These are phyloP conservation scores for Akanthomyces muscarius DNA, from an alignment of 2,329 filamentous ascomycete genomes.

Conservation along the genomic window DNA sequence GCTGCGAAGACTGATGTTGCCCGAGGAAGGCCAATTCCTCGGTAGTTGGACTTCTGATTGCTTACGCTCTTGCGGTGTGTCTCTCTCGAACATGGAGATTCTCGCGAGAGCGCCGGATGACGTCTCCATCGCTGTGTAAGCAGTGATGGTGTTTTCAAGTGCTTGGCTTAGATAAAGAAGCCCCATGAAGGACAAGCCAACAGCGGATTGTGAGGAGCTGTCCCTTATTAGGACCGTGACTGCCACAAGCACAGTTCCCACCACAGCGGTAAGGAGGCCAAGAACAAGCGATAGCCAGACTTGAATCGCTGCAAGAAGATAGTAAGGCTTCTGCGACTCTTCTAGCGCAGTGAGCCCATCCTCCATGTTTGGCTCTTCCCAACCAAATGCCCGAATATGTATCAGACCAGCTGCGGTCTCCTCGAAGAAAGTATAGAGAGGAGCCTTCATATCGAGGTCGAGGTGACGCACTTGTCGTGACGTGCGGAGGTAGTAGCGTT, in stretches of 20 bases:
- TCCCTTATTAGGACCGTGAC: not conserved
- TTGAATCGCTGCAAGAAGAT: not conserved
- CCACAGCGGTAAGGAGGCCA: not conserved
- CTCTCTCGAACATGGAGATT: too few relatives aligned
- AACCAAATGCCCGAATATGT: conserved; percentile 25
- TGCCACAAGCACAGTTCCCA: not conserved
- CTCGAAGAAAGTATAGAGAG: conserved; percentile 37
- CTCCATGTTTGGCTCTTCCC: conserved; percentile 3
- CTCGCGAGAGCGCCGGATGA: not conserved
- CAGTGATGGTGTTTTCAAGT: not conserved
- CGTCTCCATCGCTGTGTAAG: not conserved
- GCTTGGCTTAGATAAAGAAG: not conserved
- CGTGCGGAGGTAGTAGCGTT: conserved; percentile 39
- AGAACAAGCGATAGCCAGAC: not conserved
- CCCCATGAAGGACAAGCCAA: not conserved
- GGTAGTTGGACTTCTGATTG: too few relatives aligned
- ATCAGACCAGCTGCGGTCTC: conserved; percentile 30
- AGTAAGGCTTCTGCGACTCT: conserved; percentile 3
- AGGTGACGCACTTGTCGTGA: conserved; percentile 51
- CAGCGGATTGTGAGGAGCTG: not conserved
- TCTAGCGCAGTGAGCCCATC: not conserved
- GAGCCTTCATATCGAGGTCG: conserved; percentile 49
- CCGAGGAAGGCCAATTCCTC: too few relatives aligned
- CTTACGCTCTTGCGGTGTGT: too few relatives aligned
- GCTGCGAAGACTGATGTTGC: too few relatives aligned